A percentile compares a stretch with the other conserved stretches of the same genome.
Evolutionary conservation across 2,329 filamentous ascomycete species (phyloP).

Genomic region (Talaromyces sp.): DNA sequence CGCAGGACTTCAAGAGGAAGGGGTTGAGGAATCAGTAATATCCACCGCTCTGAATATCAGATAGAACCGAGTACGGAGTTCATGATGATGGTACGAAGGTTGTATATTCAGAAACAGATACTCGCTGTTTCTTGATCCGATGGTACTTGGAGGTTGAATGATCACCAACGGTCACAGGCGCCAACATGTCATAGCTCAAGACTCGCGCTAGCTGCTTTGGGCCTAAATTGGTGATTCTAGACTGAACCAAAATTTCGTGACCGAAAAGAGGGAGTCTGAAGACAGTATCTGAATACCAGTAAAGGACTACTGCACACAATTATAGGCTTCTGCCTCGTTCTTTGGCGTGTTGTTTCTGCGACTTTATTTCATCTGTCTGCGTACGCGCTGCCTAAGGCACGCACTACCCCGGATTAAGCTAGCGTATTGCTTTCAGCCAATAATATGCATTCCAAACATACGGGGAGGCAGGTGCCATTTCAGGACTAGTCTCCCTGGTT

Average conservation of each 20-base stretch:
- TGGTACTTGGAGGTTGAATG: neutral
- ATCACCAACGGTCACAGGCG: neutral
- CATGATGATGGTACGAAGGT: neutral
- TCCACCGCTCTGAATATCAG: neutral
- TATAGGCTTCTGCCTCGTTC: neutral
- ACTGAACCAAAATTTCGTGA: neutral
- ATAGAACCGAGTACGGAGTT: neutral
- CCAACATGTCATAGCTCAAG: conserved; percentile 1
- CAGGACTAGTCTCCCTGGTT: neutral
- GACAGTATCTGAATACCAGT: neutral
- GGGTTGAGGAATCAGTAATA: neutral
- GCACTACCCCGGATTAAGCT: neutral
- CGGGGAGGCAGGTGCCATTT: neutral
- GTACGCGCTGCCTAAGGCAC: neutral
- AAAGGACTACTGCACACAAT: too few relatives aligned
- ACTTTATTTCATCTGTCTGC: neutral
- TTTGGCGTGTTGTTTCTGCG: neutral
- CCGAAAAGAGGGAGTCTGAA: neutral
- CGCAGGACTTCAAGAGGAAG: neutral
- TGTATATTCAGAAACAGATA: neutral
- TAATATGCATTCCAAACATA: neutral
- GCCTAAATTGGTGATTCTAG: neutral
- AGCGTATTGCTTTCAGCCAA: neutral
- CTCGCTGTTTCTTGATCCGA: neutral
- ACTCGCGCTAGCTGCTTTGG: conserved; percentile 6